phyloP scores from a whole-genome alignment of 2,329 filamentous ascomycete genomes.

The Botrytis galanthina region DNA sequence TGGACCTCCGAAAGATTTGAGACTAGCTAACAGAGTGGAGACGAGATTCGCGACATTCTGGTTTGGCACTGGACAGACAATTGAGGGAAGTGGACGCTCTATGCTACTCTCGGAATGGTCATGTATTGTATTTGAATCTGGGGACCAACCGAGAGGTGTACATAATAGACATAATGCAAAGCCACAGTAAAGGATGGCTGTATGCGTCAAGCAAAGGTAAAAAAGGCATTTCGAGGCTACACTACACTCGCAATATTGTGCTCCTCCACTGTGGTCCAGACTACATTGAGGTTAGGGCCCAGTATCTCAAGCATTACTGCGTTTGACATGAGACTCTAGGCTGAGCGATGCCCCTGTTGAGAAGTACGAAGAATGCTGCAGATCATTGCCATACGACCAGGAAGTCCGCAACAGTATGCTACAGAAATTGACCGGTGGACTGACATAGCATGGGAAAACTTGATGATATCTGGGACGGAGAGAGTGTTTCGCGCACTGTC shows the following conservation, averaged over 20 bases:
- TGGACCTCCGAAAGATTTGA: constrained; percentile 17
- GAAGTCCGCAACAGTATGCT: neutral
- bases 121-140: constrained; percentile 9
- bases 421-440: neutral
- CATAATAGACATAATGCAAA: constrained; percentile 7
- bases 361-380: neutral
- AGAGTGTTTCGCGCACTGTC: constrained; percentile 17
- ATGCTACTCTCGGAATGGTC: constrained; percentile 13
- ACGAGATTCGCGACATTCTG: constrained; percentile 19
- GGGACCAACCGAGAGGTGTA: constrained; percentile 4
- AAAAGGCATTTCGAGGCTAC: neutral
- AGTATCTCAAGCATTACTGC: constrained; percentile 11
- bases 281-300: constrained; percentile 9
- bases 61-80: constrained; percentile 2
- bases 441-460: neutral
- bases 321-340: constrained; percentile 17
- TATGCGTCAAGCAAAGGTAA: neutral
- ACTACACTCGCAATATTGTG: constrained; percentile 2
- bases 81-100: neutral
- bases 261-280: neutral
- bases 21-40: constrained; percentile 20
- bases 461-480: constrained; percentile 18
- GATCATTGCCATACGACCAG: neutral
- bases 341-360: constrained; percentile 1
- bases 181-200: neutral